A percentile compares a stretch with the other conserved stretches of the same genome.
phyloP scores from a whole-genome alignment of 495 filamentous ascomycete genomes.

The Trichoderma reesei region DNA sequence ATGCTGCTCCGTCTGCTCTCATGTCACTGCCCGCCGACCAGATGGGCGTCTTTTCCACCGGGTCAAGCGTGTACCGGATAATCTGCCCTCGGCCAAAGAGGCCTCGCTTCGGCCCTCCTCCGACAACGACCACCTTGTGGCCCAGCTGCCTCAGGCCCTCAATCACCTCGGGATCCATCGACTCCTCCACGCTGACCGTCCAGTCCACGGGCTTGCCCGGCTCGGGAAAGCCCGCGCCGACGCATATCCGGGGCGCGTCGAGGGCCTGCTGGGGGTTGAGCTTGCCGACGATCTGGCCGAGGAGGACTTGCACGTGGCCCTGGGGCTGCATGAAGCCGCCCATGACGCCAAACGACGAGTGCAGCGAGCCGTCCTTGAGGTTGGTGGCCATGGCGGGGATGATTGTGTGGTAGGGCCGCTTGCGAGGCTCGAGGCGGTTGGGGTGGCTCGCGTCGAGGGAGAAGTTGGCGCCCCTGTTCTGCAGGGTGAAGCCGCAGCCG shows the following conservation, averaged over 20 bases:
- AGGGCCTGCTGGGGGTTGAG: conserved; percentile 80
- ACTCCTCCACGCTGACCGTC: conserved; percentile 73
- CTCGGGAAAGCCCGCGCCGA: conserved; percentile 58
- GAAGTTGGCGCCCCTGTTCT: conserved; percentile 91
- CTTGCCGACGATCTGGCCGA: conserved; percentile 83
- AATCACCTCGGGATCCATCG: conserved; percentile 57
- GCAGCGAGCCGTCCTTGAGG: conserved; percentile 55
- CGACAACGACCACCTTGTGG: conserved; percentile 61
- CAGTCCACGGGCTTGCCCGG: conserved; percentile 25
- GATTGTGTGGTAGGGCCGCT: conserved; percentile 95
- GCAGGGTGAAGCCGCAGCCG: conserved; percentile 82
- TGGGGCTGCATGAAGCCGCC: conserved; percentile 99
- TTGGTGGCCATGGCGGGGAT: conserved; percentile 89
- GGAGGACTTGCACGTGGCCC: conserved; percentile 88
- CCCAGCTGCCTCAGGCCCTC: conserved; percentile 59
- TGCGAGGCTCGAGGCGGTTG: conserved; percentile 69
- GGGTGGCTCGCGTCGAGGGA: conserved; percentile 55
- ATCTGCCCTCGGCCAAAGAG: conserved; percentile 89
- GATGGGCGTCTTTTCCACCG: conserved; percentile 56
- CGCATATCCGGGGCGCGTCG: conserved; percentile 80
- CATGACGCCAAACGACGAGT: conserved; percentile 91
- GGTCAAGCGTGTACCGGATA: conserved; percentile 57
- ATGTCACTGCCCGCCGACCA: conserved; percentile 83
- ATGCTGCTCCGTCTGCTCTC: conserved; percentile 78
- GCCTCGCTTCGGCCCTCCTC: conserved; percentile 50